These are phyloP conservation scores for Salix exigua DNA, from an alignment of 345 rosid genomes.

Conservation along the genomic window DNA sequence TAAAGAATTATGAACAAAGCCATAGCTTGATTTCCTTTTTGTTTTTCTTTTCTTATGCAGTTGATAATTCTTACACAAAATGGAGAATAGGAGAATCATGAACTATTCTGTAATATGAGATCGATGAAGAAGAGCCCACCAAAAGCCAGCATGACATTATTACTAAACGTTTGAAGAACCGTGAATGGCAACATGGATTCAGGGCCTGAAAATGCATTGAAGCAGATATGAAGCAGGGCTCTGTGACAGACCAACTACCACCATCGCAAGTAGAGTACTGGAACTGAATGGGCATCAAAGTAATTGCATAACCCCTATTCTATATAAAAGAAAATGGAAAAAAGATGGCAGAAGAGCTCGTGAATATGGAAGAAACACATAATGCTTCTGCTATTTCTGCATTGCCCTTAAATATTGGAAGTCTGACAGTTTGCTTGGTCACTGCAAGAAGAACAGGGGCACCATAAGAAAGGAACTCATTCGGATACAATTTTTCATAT, in stretches of 20 bases:
- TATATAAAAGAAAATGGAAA: slow-evolving; percentile 65
- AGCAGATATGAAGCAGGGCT: slow-evolving; percentile 33
- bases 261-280: slow-evolving; percentile 16
- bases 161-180: slow-evolving; percentile 64
- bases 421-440: slow-evolving; percentile 8
- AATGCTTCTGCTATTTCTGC: slow-evolving; percentile 17
- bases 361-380: slow-evolving; percentile 21
- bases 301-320: slow-evolving; percentile 28
- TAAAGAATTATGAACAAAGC: neutral
- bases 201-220: slow-evolving; percentile 67
- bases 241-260: slow-evolving; percentile 15
- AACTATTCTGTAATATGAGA: slow-evolving; percentile 16
- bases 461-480: slow-evolving; percentile 14
- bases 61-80: neutral
- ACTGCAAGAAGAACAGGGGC: slow-evolving; percentile 11
- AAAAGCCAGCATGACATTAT: slow-evolving; percentile 29
- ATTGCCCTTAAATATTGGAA: slow-evolving; percentile 7
- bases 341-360: slow-evolving; percentile 66
- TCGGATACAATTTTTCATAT: slow-evolving; percentile 6
- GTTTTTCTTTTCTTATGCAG: neutral
- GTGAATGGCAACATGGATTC: slow-evolving; percentile 77
- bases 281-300: slow-evolving; percentile 28
- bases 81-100: slow-evolving; percentile 42
- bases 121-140: slow-evolving; percentile 21
- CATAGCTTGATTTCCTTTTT: slow-evolving; percentile 5